Conservation (phyloP, 1,139 yeast species). For the Suhomyces bolitotheri region DNA sequence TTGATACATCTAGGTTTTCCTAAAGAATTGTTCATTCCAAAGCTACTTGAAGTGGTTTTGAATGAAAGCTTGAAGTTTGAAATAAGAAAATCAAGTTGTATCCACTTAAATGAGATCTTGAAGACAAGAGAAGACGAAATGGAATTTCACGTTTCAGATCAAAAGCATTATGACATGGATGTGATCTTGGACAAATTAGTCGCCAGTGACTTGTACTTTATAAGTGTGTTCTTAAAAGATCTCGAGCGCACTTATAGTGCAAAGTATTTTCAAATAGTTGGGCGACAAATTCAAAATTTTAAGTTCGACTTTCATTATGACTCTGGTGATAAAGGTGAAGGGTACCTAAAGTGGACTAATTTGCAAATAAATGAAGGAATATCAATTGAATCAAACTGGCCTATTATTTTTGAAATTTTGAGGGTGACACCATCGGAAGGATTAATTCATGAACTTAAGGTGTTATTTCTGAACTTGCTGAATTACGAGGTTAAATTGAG, state of each 20-base stretch:
- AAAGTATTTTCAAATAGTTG: slow-evolving; percentile 1
- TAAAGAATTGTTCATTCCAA: slow-evolving; percentile 26
- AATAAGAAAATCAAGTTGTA: slow-evolving; percentile 30
- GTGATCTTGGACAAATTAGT: slow-evolving; percentile 1
- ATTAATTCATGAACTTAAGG: slow-evolving; percentile 24
- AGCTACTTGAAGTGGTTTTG: slow-evolving; percentile 27
- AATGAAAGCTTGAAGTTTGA: slow-evolving; percentile 36
- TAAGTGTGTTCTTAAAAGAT: slow-evolving; percentile 22
- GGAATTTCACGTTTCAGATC: neutral
- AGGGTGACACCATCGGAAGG: slow-evolving; percentile 16
- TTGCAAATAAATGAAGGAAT: slow-evolving; percentile 6
- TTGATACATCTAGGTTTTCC: slow-evolving; percentile 33
- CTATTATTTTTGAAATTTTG: slow-evolving; percentile 21
- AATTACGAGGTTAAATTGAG: slow-evolving; percentile 13
- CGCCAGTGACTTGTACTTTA: slow-evolving; percentile 17
- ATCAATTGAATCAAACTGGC: slow-evolving; percentile 17
- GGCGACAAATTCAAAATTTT: slow-evolving; percentile 8
- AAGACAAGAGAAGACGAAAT: neutral
- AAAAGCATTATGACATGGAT: neutral
- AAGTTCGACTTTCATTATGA: slow-evolving; percentile 35
- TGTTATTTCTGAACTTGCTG: slow-evolving; percentile 21
- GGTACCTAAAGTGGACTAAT: slow-evolving; percentile 25
- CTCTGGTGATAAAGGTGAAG: slow-evolving; percentile 34
- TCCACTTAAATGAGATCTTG: slow-evolving; percentile 10
- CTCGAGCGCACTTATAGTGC: neutral